phyloP scores from a whole-genome alignment of 306 rosid species.

The Heteromeles arbutifolia region DNA sequence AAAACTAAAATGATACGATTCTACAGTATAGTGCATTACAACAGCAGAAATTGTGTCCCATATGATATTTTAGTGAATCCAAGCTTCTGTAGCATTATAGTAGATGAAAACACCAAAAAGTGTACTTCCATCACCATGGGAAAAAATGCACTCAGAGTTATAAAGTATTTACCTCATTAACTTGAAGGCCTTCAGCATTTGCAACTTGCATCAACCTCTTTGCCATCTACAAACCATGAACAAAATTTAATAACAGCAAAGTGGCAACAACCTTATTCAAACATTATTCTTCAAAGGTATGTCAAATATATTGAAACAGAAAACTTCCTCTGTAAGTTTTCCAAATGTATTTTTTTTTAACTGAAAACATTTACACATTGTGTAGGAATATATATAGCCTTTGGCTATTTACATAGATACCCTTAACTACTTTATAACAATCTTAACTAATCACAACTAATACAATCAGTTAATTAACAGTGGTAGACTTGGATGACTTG shows the following conservation, averaged over 20 bases:
- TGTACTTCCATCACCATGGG: slow-evolving; percentile 1
- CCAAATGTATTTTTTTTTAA: no score
- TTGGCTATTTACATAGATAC: no score
- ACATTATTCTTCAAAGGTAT: background rate
- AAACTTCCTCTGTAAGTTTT: no score
- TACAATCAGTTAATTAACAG: no score
- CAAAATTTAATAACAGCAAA: slow-evolving; percentile 3
- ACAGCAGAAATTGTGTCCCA: background rate
- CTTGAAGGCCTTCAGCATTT: slow-evolving; percentile 76
- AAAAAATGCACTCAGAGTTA: slow-evolving; percentile 4
- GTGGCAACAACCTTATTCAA: background rate
- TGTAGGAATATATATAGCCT: no score
- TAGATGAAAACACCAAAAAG: background rate
- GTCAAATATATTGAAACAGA: no score
- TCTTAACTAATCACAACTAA: no score
- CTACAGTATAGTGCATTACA: background rate
- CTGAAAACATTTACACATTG: no score
- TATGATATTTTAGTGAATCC: background rate
- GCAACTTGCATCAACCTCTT: slow-evolving; percentile 81
- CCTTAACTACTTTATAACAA: no score
- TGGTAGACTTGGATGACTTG: no score
- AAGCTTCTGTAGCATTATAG: background rate
- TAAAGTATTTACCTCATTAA: slow-evolving; percentile 57
- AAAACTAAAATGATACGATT: background rate
- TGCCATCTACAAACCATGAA: slow-evolving; percentile 76